Conservation (phyloP, 2,329 filamentous ascomycete species). For the Pseudocercospora musae region DNA sequence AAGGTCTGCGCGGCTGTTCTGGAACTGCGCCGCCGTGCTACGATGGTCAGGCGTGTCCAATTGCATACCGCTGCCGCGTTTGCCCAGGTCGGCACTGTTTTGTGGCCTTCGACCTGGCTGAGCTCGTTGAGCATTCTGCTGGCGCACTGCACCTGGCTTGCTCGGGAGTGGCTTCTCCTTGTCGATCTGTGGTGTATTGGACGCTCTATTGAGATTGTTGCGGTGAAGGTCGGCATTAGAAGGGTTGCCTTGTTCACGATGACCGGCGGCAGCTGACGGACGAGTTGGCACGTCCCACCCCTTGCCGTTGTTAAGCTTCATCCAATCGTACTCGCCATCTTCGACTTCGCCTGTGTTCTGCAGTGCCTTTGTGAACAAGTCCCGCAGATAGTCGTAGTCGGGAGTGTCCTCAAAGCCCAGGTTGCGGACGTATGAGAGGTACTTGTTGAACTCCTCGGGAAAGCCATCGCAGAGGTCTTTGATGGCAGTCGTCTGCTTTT, state of each 20-base stretch:
- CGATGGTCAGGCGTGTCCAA: slow-evolving; percentile 69
- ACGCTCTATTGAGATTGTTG: slow-evolving; percentile 55
- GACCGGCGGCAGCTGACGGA: slow-evolving; percentile 67
- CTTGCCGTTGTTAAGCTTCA: slow-evolving; percentile 93
- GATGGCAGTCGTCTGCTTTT: slow-evolving; percentile 97
- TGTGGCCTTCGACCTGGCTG: slow-evolving; percentile 31
- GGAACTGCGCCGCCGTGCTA: slow-evolving; percentile 93
- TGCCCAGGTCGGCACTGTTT: slow-evolving; percentile 43
- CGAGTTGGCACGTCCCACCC: slow-evolving; percentile 81
- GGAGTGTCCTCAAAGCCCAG: slow-evolving; percentile 97
- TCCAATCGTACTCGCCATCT: slow-evolving; percentile 99
- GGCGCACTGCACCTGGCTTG: slow-evolving; percentile 59
- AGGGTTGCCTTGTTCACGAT: slow-evolving; percentile 71
- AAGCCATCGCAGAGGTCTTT: slow-evolving; percentile 96
- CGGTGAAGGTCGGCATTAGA: slow-evolving; percentile 77
- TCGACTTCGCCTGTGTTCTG: slow-evolving; percentile 94
- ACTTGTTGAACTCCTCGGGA: slow-evolving; percentile 97
- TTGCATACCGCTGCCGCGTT: slow-evolving; percentile 76
- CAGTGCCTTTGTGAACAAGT: slow-evolving; percentile 91
- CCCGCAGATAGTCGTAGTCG: slow-evolving; percentile 95
- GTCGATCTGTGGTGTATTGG: slow-evolving; percentile 47
- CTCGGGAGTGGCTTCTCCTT: slow-evolving; percentile 40
- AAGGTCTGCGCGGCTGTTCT: slow-evolving; percentile 74
- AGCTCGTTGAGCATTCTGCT: slow-evolving; percentile 68
- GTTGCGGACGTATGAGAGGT: slow-evolving; percentile 94